Conservation (phyloP, 1,284 basidiomycete genomes). For the Testicularia cyperi region DNA sequence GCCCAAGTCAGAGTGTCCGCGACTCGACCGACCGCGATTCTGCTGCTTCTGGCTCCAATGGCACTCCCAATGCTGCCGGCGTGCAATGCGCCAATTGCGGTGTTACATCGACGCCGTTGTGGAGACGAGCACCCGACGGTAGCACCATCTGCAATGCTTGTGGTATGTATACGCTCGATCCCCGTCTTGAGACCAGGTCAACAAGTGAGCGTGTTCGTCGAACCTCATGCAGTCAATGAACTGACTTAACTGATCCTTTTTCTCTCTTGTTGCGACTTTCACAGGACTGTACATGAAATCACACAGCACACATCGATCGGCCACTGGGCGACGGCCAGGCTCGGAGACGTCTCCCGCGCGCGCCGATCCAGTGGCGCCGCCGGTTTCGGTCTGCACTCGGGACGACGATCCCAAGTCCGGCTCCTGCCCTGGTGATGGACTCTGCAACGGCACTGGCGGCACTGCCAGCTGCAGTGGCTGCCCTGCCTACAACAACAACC, state of each 20-base stretch:
- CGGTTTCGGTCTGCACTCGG: constrained; percentile 7
- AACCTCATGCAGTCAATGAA: too few relatives aligned
- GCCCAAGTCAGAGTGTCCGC: too few relatives aligned
- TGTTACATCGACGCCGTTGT: constrained; percentile 81
- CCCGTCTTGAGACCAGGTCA: too few relatives aligned
- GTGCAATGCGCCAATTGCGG: constrained; percentile 76
- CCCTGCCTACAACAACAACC: constrained; percentile 55
- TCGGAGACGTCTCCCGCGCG: not conserved
- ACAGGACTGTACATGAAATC: constrained; percentile 36
- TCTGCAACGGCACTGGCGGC: constrained; percentile 57
- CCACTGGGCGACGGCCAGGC: not conserved
- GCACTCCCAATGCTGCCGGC: too few relatives aligned
- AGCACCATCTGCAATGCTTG: constrained; percentile 86
- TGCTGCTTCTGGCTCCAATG: too few relatives aligned
- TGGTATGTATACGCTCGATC: constrained; percentile 1
- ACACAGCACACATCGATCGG: constrained; percentile 30
- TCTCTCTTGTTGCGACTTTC: not conserved
- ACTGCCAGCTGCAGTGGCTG: constrained; percentile 52
- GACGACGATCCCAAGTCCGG: constrained; percentile 38
- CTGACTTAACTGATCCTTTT: not conserved
- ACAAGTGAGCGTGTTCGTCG: too few relatives aligned
- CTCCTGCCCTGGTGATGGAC: constrained; percentile 53
- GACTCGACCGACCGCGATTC: constrained; percentile 19
- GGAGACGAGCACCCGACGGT: constrained; percentile 84
- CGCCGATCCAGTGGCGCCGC: constrained; percentile 4